Percentiles rank a stretch among this genome's conserved stretches.
Conservation (phyloP, 192 early-diverging fungal genomes). For the Chytriomyces sp. region DNA sequence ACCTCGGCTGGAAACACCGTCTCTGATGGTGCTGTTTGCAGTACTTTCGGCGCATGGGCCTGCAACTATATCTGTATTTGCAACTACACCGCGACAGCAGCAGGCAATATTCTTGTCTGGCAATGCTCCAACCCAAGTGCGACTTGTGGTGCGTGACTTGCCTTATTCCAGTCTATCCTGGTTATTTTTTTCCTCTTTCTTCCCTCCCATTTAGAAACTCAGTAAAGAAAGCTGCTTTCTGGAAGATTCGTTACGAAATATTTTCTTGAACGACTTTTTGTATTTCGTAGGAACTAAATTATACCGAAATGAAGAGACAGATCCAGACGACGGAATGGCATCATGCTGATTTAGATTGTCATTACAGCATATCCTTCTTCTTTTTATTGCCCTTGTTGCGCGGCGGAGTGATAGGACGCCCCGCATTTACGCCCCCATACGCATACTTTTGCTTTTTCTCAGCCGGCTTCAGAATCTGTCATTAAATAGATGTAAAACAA, state of each 20-base stretch:
- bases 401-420: conserved; percentile 71
- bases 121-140: background rate
- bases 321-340: too few relatives aligned
- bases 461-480: conserved; percentile 91
- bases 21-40: background rate
- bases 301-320: too few relatives aligned
- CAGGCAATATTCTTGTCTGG: background rate
- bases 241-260: too few relatives aligned
- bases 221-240: too few relatives aligned
- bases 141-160: background rate
- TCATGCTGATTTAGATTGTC: too few relatives aligned
- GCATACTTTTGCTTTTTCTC: conserved; percentile 83
- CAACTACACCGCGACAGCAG: background rate
- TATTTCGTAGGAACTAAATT: too few relatives aligned
- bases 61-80: background rate
- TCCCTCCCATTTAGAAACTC: too few relatives aligned
- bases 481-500: background rate
- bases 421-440: conserved; percentile 65
- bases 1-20: background rate
- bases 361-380: conserved; percentile 33
- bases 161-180: too few relatives aligned
- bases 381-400: conserved; percentile 37
- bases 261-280: too few relatives aligned
- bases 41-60: background rate
- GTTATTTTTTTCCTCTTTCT: too few relatives aligned